A percentile compares a stretch with the other conserved stretches of the same genome.
These are phyloP conservation scores for Xylaria sp. DNA, from an alignment of 2,329 filamentous ascomycete species.

Conservation along the genomic window DNA sequence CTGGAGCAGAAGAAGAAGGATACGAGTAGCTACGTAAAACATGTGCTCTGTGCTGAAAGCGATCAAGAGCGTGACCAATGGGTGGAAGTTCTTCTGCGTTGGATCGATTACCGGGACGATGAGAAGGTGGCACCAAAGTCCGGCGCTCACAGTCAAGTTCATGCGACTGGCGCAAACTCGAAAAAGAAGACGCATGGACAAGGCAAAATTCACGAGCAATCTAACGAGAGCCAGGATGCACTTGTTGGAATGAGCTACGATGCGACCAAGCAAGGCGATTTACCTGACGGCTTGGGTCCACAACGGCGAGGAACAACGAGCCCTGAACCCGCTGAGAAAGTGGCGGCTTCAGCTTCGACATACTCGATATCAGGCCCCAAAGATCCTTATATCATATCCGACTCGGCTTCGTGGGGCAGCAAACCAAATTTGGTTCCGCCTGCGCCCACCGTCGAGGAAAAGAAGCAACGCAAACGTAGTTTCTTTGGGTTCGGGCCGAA, in stretches of 20 bases:
- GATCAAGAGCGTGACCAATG: conserved; percentile 88
- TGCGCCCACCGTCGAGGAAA: conserved; percentile 59
- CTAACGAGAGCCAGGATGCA: conserved; percentile 36
- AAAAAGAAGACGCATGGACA: conserved; percentile 42
- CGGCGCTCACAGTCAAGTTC: conserved; percentile 30
- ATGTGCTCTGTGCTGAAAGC: conserved; percentile 93
- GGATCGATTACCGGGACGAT: conserved; percentile 72
- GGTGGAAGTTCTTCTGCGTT: conserved; percentile 85
- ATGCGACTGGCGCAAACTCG: conserved; percentile 33
- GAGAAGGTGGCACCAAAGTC: conserved; percentile 40
- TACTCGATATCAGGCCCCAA: conserved; percentile 76
- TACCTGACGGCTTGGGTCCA: conserved; percentile 40
- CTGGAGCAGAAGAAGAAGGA: conserved; percentile 96
- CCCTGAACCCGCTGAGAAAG: conserved; percentile 28
- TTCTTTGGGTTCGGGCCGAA: conserved; percentile 66
- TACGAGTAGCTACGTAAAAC: conserved; percentile 77
- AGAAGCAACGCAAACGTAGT: conserved; percentile 74
- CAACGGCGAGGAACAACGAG: conserved; percentile 30
- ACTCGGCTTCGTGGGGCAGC: conserved; percentile 81
- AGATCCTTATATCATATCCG: conserved; percentile 77
- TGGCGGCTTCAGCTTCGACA: conserved; percentile 34
- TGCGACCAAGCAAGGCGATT: conserved; percentile 47
- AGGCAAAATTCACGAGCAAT: conserved; percentile 34
- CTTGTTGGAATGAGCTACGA: conserved; percentile 57
- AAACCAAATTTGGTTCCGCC: conserved; percentile 51